Evolutionary conservation across 176 grass and related monocot genomes (phyloP), one percentile per base, ranked within the genome.

Genomic region (Avena eriantha): DNA sequence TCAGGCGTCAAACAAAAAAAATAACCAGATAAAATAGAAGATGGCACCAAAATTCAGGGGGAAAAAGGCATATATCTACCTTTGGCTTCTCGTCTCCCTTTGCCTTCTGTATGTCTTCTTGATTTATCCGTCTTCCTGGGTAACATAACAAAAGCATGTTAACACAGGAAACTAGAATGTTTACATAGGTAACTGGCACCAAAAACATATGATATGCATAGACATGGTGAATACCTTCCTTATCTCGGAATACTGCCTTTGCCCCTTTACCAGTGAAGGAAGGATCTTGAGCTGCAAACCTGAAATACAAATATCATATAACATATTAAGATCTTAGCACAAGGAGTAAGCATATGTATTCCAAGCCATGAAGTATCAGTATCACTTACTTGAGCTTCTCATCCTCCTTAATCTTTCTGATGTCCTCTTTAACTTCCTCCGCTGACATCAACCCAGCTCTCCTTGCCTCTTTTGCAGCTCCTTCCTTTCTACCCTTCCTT

Each of bases 71-170:
- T 67, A 4, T 22, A 80, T 60, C 11, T 84, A 98, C 96, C 92
- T 95, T 98, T 48, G 93, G 96, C 47, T 96, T 96, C 76, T 91
- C 81, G 26, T 93, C 73, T 90, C 88, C 90, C 70, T 95, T 90
- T 88, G 92, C 57, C 86, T 91, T 95, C 51, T 70, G 47, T 57
- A 98, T 89, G 36, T 98, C 96, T 58, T 98, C 93, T 86, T 90
- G 93, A 72, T 82, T 95, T 79, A 98, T 90, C 23, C 81, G 74
- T 80, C 83, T 94, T 77, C 96, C 96, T 95, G 58, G 7, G 91
- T 82, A 86, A 45, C 23, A 35, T 82, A 21, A 90, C 15, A 69
- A 89, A 24, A 85, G 55, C 26, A 83, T 76, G 29, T 91, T 84
- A 85, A 8, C 55, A 68, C 34, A 76, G 2, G 48, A 59, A 86